These are phyloP conservation scores for Monilinia vaccinii-corymbosi DNA, from an alignment of 2,329 filamentous ascomycete species.

Conservation along the genomic window DNA sequence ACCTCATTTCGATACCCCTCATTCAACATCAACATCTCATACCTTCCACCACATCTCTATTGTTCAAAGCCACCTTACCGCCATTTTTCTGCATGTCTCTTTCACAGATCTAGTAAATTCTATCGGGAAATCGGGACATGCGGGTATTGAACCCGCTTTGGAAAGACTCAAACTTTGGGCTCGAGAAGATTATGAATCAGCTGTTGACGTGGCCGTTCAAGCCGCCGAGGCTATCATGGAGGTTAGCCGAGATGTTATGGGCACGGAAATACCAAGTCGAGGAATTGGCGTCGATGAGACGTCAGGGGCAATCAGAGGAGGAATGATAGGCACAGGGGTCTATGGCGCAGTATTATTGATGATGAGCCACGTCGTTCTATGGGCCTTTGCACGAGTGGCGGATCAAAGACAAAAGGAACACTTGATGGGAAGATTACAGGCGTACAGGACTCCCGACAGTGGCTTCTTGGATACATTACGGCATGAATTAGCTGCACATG, in stretches of 20 bases:
- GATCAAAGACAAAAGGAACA: constrained; percentile 2
- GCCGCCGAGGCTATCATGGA: constrained; percentile 16
- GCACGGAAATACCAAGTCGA: not conserved
- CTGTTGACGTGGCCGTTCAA: constrained; percentile 14
- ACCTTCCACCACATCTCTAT: not conserved
- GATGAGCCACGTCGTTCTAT: constrained; percentile 20
- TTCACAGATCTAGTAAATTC: not conserved
- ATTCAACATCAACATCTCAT: constrained; percentile 6
- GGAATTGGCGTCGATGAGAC: not conserved
- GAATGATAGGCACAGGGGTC: constrained; percentile 14
- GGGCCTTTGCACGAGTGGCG: constrained; percentile 17
- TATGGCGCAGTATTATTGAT: constrained; percentile 20
- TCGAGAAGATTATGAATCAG: constrained; percentile 6
- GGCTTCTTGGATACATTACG: not conserved
- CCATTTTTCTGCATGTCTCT: not conserved
- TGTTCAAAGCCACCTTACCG: not conserved
- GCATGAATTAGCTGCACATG: not conserved
- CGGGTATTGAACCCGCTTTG: constrained; percentile 14
- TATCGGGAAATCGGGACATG: constrained; percentile 9
- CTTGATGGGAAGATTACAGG: not conserved
- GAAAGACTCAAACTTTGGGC: constrained; percentile 16
- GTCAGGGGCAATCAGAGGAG: not conserved
- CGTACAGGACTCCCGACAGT: not conserved
- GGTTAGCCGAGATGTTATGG: not conserved
- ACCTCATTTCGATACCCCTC: not conserved